Evolutionary conservation across 352 stramenopile species (phyloP).

Genomic region (Phytophthora litchii): DNA sequence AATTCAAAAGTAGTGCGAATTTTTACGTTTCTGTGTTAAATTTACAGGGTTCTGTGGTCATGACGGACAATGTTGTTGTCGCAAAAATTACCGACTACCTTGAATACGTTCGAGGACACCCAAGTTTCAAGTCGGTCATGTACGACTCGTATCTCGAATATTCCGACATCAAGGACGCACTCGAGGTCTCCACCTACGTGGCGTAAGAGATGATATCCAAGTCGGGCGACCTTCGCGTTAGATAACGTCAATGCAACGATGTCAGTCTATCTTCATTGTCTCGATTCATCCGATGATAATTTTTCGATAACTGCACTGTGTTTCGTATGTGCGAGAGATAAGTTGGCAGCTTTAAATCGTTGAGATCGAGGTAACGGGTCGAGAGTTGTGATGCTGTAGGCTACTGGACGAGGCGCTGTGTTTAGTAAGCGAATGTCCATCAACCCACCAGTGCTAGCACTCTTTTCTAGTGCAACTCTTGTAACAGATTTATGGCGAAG

Average conservation of each 20-base stretch:
- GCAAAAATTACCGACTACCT: slow-evolving; percentile 41
- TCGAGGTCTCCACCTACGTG: slow-evolving; percentile 45
- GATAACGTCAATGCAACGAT: background rate
- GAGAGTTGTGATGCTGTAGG: slow-evolving; percentile 59
- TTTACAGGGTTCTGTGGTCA: slow-evolving; percentile 38
- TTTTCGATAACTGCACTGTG: slow-evolving; percentile 6
- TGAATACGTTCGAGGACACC: slow-evolving; percentile 41
- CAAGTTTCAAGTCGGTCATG: slow-evolving; percentile 38
- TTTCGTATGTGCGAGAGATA: slow-evolving; percentile 3
- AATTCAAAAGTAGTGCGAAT: background rate
- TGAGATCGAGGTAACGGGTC: slow-evolving; percentile 31
- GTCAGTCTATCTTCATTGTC: background rate
- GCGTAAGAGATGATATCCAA: background rate
- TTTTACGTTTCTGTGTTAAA: background rate
- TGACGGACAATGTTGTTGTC: slow-evolving; percentile 48
- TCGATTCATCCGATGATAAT: background rate
- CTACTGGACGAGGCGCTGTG: slow-evolving; percentile 40
- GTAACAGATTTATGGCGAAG: slow-evolving; percentile 30
- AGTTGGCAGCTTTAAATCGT: slow-evolving; percentile 16
- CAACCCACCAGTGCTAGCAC: slow-evolving; percentile 13
- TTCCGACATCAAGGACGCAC: slow-evolving; percentile 37
- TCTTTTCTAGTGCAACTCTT: slow-evolving; percentile 24
- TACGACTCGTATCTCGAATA: slow-evolving; percentile 50
- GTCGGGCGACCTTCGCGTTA: too few relatives aligned
- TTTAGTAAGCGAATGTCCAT: slow-evolving; percentile 33